phyloP scores from a whole-genome alignment of 306 rosid genomes.

The Cicer judaicum region DNA sequence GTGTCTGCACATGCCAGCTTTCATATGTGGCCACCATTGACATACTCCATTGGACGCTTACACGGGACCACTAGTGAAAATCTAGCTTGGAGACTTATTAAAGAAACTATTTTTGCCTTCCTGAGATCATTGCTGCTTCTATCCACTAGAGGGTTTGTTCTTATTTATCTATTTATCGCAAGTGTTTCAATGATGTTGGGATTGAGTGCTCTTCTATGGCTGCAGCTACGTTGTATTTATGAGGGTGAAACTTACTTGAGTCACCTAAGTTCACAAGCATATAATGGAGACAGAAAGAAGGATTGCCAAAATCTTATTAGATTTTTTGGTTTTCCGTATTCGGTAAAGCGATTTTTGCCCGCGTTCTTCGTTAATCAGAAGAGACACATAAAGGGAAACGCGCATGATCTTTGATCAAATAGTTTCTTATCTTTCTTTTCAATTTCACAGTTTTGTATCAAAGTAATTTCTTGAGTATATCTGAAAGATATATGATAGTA shows the following conservation, averaged over 20 bases:
- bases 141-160: slow-evolving; percentile 74
- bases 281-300: slow-evolving; percentile 55
- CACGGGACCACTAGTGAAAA: slow-evolving; percentile 35
- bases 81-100: slow-evolving; percentile 46
- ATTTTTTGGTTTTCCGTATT: slow-evolving; percentile 73
- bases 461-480: slow-evolving; percentile 12
- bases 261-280: slow-evolving; percentile 56
- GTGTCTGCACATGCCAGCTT: slow-evolving; percentile 58
- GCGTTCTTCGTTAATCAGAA: slow-evolving; percentile 52
- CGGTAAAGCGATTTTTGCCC: slow-evolving; percentile 64
- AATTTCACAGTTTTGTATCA: slow-evolving; percentile 34
- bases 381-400: slow-evolving; percentile 59
- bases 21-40: slow-evolving; percentile 68
- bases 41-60: slow-evolving; percentile 26
- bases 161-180: slow-evolving; percentile 72
- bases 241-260: slow-evolving; percentile 78
- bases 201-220: slow-evolving; percentile 81
- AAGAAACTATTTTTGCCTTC: slow-evolving; percentile 52
- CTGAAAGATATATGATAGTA: not conserved
- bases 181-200: slow-evolving; percentile 80
- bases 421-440: slow-evolving; percentile 13
- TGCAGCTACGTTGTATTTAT: slow-evolving; percentile 79
- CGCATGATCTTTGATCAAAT: slow-evolving; percentile 13
- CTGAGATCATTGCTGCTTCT: slow-evolving; percentile 65
- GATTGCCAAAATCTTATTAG: slow-evolving; percentile 78